A percentile compares a stretch with the other conserved stretches of the same genome.
Evolutionary conservation across 345 rosid genomes (phyloP).

Genomic region (Corymbia maculata): DNA sequence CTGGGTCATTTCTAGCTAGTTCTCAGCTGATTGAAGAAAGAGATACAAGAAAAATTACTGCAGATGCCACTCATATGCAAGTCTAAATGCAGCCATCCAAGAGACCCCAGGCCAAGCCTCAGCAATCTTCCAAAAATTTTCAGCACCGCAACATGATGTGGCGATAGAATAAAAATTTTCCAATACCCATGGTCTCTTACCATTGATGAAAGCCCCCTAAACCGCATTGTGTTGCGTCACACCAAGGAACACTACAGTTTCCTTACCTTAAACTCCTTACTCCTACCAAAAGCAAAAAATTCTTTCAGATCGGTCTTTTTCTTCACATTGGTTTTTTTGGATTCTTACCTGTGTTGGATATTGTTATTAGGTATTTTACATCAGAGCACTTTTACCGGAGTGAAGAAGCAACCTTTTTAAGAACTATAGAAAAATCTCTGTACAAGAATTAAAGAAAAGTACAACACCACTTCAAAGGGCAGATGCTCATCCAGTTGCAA

Average conservation of each 20-base stretch:
- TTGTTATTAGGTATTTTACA: background rate
- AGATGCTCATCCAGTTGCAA: background rate
- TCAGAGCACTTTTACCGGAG: background rate
- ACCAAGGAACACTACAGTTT: background rate
- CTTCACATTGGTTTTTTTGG: background rate
- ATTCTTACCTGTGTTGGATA: background rate
- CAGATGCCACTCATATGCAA: background rate
- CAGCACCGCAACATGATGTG: background rate
- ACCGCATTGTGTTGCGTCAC: background rate
- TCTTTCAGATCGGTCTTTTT: background rate
- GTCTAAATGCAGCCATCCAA: background rate
- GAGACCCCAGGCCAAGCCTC: background rate
- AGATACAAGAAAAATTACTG: background rate
- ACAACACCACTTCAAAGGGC: background rate
- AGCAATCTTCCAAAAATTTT: background rate
- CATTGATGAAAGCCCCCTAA: background rate
- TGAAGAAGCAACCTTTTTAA: background rate
- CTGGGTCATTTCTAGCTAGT: background rate
- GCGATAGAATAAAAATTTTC: background rate
- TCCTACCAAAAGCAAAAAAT: background rate
- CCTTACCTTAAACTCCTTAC: background rate
- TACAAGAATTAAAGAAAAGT: background rate
- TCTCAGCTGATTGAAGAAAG: background rate
- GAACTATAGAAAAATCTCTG: background rate
- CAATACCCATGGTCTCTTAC: background rate